These are phyloP conservation scores for Immersiella caudata DNA, from an alignment of 495 filamentous ascomycete species.

Conservation along the genomic window DNA sequence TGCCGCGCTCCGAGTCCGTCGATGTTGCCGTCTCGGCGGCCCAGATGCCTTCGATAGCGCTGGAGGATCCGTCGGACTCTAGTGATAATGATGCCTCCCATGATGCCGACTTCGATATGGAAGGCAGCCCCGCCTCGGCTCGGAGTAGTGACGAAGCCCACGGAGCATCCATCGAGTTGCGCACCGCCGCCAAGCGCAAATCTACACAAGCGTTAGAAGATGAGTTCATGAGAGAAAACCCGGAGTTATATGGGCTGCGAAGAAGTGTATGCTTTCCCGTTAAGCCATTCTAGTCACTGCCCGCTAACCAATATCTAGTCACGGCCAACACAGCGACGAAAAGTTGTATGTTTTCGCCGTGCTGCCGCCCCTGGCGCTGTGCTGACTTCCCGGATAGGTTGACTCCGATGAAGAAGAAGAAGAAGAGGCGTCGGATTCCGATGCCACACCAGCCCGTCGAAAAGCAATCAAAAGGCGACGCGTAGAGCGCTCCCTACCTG, in stretches of 20 bases:
- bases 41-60: conserved; percentile 61
- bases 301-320: conserved; percentile 49
- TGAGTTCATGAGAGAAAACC: conserved; percentile 84
- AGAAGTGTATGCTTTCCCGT: conserved; percentile 69
- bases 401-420: conserved; percentile 73
- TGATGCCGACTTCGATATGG: conserved; percentile 77
- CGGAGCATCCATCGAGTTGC: conserved; percentile 68
- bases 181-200: conserved; percentile 75
- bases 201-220: conserved; percentile 65
- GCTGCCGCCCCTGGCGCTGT: conserved; percentile 5
- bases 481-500: conserved; percentile 52
- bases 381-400: conserved; percentile 52
- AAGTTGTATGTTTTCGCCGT: conserved; percentile 47
- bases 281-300: conserved; percentile 12
- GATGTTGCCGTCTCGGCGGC: conserved; percentile 63
- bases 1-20: conserved; percentile 51
- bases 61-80: conserved; percentile 40
- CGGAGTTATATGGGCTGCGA: conserved; percentile 92
- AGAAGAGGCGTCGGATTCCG: conserved; percentile 65
- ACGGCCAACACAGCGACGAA: conserved; percentile 54
- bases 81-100: conserved; percentile 74
- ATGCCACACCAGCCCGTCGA: conserved; percentile 55
- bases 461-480: conserved; percentile 53
- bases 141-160: conserved; percentile 52
- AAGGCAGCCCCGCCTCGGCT: conserved; percentile 60